Conservation (phyloP, 768 basidiomycete genomes). For the Cystofilobasidium bisporidii region DNA sequence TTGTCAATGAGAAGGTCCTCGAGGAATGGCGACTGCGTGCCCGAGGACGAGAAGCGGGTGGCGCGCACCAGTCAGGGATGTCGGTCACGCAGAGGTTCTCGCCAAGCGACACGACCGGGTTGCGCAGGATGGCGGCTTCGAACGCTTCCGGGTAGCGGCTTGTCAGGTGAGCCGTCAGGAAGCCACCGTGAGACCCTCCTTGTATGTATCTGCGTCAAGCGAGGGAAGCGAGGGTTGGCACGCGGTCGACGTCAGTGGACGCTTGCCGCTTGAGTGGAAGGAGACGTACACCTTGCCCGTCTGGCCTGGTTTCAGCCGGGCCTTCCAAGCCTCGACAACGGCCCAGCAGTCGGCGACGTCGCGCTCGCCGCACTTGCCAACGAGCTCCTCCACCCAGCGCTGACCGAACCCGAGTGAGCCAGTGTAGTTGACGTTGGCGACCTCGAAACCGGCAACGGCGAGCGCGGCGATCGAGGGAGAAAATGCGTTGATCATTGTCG, state of each 20-base stretch:
- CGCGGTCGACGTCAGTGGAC: not conserved
- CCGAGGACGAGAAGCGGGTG: too few species aligned
- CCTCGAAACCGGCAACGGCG: slow-evolving; percentile 44
- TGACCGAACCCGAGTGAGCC: slow-evolving; percentile 62
- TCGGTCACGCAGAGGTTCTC: slow-evolving; percentile 50
- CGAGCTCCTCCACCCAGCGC: slow-evolving; percentile 48
- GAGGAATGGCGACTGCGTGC: slow-evolving; percentile 1
- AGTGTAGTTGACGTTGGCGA: slow-evolving; percentile 58
- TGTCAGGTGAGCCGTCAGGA: slow-evolving; percentile 41
- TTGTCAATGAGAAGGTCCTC: too few species aligned
- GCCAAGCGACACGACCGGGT: slow-evolving; percentile 59
- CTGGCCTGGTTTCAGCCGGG: slow-evolving; percentile 41
- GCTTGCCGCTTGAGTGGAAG: not conserved
- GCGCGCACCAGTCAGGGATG: slow-evolving; percentile 62
- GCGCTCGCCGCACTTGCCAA: slow-evolving; percentile 54
- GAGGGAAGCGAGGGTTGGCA: not conserved
- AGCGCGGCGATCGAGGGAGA: slow-evolving; percentile 44
- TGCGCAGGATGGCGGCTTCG: slow-evolving; percentile 55
- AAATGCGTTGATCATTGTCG: slow-evolving; percentile 47
- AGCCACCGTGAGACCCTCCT: slow-evolving; percentile 63
- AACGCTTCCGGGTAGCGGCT: slow-evolving; percentile 56
- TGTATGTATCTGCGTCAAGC: slow-evolving; percentile 41
- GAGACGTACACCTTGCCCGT: slow-evolving; percentile 18
- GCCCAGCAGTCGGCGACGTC: slow-evolving; percentile 60
- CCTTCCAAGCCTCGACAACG: slow-evolving; percentile 39